A percentile compares a stretch with the other conserved stretches of the same genome.
phyloP scores from a whole-genome alignment of 192 early-diverging fungal genomes.

The Coemansia sp. region DNA sequence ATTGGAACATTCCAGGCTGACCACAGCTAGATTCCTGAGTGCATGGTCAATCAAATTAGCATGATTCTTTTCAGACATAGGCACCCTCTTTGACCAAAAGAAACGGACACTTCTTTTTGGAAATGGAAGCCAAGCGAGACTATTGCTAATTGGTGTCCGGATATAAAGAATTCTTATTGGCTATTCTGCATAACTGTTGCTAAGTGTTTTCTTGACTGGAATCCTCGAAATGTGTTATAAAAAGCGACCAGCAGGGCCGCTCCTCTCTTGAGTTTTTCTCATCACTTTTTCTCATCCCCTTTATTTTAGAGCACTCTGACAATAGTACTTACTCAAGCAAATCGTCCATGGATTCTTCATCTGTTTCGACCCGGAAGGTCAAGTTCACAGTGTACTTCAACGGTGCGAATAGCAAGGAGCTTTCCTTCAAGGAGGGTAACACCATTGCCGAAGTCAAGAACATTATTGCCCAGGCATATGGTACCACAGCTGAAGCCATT shows the following conservation, averaged over 20 bases:
- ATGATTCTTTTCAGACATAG: no score
- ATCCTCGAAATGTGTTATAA: background rate
- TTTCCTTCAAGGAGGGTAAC: background rate
- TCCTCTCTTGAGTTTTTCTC: background rate
- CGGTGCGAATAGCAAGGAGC: background rate
- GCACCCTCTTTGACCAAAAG: no score
- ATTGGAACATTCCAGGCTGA: no score
- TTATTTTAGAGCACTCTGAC: background rate
- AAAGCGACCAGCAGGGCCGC: background rate
- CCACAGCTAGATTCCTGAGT: no score
- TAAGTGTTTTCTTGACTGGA: no score
- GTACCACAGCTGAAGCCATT: background rate
- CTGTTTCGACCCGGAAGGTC: background rate
- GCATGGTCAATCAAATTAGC: no score
- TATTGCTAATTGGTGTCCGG: no score
- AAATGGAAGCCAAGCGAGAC: no score
- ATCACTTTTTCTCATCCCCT: background rate
- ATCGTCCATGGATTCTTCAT: background rate
- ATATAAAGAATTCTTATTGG: no score
- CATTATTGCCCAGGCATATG: background rate
- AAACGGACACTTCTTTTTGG: no score
- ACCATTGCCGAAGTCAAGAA: background rate
- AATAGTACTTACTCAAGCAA: background rate
- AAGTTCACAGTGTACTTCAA: background rate
- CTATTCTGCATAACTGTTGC: no score